These are phyloP conservation scores for Nannizzia gypsea DNA, from an alignment of 2,329 filamentous ascomycete genomes.

Conservation along the genomic window DNA sequence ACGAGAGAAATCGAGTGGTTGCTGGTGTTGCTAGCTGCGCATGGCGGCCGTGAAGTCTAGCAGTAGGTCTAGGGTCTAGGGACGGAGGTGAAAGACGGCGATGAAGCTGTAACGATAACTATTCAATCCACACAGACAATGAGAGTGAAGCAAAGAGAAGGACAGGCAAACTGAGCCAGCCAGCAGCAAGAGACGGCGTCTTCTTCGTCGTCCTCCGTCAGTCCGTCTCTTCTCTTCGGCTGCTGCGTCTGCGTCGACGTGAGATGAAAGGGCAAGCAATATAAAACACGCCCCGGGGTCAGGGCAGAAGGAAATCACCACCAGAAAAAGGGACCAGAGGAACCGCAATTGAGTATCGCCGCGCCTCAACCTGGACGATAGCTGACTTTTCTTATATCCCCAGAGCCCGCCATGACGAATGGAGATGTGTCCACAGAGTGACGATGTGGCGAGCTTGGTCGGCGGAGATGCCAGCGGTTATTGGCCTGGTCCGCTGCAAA, in stretches of 20 bases:
- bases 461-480: conserved; percentile 50
- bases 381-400: not conserved
- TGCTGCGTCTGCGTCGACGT: not conserved
- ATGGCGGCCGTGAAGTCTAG: no score
- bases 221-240: no score
- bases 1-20: not conserved
- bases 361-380: not conserved
- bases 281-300: not conserved
- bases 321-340: not conserved
- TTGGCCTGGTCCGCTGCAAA: not conserved
- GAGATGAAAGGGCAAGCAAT: not conserved
- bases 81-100: not conserved
- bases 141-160: not conserved
- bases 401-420: not conserved
- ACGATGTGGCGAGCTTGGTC: not conserved
- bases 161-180: not conserved
- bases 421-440: not conserved
- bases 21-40: not conserved
- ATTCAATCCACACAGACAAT: not conserved
- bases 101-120: not conserved
- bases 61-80: not conserved
- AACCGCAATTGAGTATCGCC: not conserved
- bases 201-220: no score
- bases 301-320: not conserved
- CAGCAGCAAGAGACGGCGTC: no score